Percentiles rank a stretch among this genome's conserved stretches.
Evolutionary conservation across 768 basidiomycete species (phyloP).

Genomic region (Serendipita sp.): DNA sequence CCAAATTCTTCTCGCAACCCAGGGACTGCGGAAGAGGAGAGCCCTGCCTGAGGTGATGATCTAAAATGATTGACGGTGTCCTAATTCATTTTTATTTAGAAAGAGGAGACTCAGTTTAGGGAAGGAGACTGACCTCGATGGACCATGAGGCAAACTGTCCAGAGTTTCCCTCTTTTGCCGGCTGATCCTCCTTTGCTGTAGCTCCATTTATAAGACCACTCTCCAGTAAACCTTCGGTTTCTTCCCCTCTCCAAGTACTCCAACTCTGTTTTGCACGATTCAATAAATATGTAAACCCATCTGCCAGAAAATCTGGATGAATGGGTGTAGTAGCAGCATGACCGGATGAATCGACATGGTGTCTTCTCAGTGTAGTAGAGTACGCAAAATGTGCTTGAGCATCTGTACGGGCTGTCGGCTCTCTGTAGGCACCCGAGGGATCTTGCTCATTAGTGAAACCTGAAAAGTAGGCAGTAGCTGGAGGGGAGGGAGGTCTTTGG

Average conservation of each 20-base stretch:
- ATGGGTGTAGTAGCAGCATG: neutral
- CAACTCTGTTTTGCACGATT: neutral
- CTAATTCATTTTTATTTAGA: slow-evolving; percentile 23
- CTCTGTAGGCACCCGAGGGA: slow-evolving; percentile 17
- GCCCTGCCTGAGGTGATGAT: slow-evolving; percentile 44
- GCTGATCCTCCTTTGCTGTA: slow-evolving; percentile 30
- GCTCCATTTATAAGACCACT: slow-evolving; percentile 16
- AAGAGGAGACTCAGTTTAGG: slow-evolving; percentile 18
- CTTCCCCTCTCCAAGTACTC: neutral
- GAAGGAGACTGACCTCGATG: slow-evolving; percentile 35
- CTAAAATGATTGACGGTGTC: slow-evolving; percentile 59
- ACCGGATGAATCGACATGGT: slow-evolving; percentile 32
- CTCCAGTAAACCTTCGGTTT: slow-evolving; percentile 19
- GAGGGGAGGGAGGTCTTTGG: slow-evolving; percentile 34
- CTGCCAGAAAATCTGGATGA: slow-evolving; percentile 1
- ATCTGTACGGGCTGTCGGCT: slow-evolving; percentile 42
- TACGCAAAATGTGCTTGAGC: slow-evolving; percentile 67
- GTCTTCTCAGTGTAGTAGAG: slow-evolving; percentile 62
- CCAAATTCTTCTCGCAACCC: slow-evolving; percentile 53
- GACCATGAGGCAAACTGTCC: slow-evolving; percentile 51
- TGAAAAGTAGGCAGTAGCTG: slow-evolving; percentile 69
- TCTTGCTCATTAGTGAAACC: slow-evolving; percentile 29
- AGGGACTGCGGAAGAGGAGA: slow-evolving; percentile 46
- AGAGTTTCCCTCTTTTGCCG: slow-evolving; percentile 35
- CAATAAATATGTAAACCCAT: neutral